Base-by-base conservation (phyloP, 768 basidiomycete species). In the Mycena vitilis region DNA sequence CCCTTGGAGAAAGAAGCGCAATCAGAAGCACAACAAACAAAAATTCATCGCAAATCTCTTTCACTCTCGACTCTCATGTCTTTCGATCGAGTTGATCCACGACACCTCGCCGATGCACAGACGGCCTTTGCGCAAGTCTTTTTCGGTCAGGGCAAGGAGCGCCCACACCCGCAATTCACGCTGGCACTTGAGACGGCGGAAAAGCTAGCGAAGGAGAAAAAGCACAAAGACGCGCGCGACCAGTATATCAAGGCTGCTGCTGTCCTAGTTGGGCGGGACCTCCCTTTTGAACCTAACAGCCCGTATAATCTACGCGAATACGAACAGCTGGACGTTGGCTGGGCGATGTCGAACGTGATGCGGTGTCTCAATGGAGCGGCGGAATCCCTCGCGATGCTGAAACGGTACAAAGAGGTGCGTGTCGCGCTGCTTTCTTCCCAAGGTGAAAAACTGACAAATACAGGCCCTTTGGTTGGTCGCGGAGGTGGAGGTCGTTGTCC, bases 381-480 rank as follows among this genome's bases (percentile, higher is more conserved):
- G 16, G 63, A 65, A 34, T 65, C 15, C n/a, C 48, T 65, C 7
- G 36, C 5, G 5, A n/a, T 20, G 23, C 37, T 65, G 37, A 34
- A 45, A 16, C 38, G 44, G 12, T 58, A 58, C 30, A 65, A 57
- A 20, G 47, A 65, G 48, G 63, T 65, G 5, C 4, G 55, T 58
- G 23, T 56, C 15, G 18, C 6, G 22, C 20, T 22, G 23, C 10
- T 30, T 36, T 23, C 12, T 15, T 1, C 1, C 8, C 8, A 12
- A 22, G 0, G 1, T 4, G n/a, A 42, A 0, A n/a, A 48, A n/a
- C 42, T 22, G 22, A 54, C 23, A 55, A 12, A 2, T 23, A 40
- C 22, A 81, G 79, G 78, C 78, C 1, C 62, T 81, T n/a, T 73
- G 73, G 23, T 78, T 77, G 72, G 53, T 75, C 3, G 64, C 77